phyloP scores from a whole-genome alignment of 2,329 filamentous ascomycete species.

The Ophiostoma novo-ulmi region DNA sequence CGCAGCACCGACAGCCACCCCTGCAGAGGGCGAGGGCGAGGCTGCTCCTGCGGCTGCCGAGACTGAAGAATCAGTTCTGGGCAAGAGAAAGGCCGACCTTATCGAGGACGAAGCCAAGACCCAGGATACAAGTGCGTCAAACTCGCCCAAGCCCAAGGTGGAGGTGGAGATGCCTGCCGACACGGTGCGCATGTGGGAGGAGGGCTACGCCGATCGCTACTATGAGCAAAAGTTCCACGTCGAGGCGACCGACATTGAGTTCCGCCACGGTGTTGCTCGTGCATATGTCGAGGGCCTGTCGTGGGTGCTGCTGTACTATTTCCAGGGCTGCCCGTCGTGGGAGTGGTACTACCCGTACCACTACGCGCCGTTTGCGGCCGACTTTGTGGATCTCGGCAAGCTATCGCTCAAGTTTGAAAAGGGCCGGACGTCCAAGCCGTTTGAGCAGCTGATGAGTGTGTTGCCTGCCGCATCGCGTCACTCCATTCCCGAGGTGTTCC shows the following conservation, averaged over 20 bases:
- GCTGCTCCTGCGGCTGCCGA: not conserved
- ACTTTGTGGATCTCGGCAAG: constrained; percentile 78
- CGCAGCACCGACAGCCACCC: not conserved
- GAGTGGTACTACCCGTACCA: constrained; percentile 99
- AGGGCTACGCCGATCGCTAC: constrained; percentile 90
- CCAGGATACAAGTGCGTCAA: constrained; percentile 37
- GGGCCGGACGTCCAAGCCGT: constrained; percentile 80
- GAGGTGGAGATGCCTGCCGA: constrained; percentile 65
- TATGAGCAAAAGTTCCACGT: constrained; percentile 95
- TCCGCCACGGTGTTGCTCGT: constrained; percentile 80
- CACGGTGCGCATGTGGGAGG: constrained; percentile 86
- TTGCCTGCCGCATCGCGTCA: constrained; percentile 89
- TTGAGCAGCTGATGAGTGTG: constrained; percentile 97
- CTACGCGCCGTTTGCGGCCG: constrained; percentile 93
- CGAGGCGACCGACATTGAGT: constrained; percentile 72
- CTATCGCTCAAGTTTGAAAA: constrained; percentile 78
- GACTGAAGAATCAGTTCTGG: constrained; percentile 23
- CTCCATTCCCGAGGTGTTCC: constrained; percentile 82
- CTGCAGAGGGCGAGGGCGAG: constrained; percentile 26
- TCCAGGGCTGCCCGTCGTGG: constrained; percentile 97
- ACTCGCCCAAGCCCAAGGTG: constrained; percentile 45
- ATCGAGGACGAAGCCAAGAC: constrained; percentile 57
- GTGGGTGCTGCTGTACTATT: constrained; percentile 96
- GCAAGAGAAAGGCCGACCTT: constrained; percentile 71
- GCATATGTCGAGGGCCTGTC: constrained; percentile 92